These are phyloP conservation scores for Suillus cothurnatus DNA, from an alignment of 768 basidiomycete genomes.

Conservation along the genomic window DNA sequence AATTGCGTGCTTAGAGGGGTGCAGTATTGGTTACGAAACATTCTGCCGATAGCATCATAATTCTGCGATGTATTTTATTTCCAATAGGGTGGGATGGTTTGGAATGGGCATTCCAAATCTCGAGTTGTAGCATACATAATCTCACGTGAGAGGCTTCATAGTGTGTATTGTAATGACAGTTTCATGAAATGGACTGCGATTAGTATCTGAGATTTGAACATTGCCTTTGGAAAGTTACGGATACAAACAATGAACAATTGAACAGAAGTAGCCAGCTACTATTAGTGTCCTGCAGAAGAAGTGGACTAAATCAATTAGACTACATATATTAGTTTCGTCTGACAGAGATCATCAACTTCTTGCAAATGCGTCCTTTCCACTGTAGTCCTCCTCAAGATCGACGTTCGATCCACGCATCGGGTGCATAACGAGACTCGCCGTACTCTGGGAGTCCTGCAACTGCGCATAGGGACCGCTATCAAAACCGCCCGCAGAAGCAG, in stretches of 20 bases:
- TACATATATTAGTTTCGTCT: neutral
- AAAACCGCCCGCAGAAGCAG: neutral
- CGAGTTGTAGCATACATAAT: neutral
- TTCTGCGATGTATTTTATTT: neutral
- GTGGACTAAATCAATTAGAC: constrained; percentile 11
- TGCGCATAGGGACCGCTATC: constrained; percentile 24
- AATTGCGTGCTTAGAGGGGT: neutral
- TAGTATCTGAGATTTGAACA: neutral
- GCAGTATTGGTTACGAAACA: neutral
- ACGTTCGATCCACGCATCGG: constrained; percentile 24
- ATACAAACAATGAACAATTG: constrained; percentile 9
- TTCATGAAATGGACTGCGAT: neutral
- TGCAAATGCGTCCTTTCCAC: constrained; percentile 19
- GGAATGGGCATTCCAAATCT: neutral
- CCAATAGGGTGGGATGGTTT: neutral
- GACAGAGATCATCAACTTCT: constrained; percentile 6
- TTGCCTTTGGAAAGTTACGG: constrained; percentile 3
- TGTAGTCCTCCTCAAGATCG: constrained; percentile 21
- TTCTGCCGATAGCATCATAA: neutral
- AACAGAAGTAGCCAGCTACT: constrained; percentile 36
- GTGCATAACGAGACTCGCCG: constrained; percentile 32
- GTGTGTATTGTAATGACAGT: neutral
- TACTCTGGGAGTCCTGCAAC: constrained; percentile 29
- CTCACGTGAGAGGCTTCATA: neutral
- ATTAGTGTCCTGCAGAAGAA: constrained; percentile 20